phyloP scores from a whole-genome alignment of 192 early-diverging fungal genomes.

The Jimgerdemannia flammicorona region DNA sequence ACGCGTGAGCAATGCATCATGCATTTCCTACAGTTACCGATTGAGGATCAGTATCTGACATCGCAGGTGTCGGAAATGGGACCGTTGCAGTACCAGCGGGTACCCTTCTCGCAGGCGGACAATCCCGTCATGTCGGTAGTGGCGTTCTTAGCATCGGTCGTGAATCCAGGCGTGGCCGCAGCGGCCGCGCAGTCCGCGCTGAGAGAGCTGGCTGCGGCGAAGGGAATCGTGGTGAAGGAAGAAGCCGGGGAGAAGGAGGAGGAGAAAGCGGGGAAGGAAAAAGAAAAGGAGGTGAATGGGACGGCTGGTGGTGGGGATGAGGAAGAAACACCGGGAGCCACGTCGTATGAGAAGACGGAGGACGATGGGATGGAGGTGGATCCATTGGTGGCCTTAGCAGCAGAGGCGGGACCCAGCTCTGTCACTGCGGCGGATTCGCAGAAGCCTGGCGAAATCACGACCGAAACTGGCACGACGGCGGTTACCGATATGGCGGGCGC shows the following conservation, averaged over 20 bases:
- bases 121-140: conserved; percentile 95
- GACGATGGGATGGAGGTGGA: conserved; percentile 11
- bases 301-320: conserved; percentile 7
- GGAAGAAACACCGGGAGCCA: conserved; percentile 8
- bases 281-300: conserved; percentile 4
- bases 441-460: not conserved
- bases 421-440: not conserved
- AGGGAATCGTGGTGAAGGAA: conserved; percentile 1
- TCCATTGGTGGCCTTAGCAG: conserved; percentile 6
- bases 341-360: conserved; percentile 4
- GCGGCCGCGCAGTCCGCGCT: conserved; percentile 85
- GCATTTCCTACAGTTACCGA: conserved; percentile 89
- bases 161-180: conserved; percentile 84
- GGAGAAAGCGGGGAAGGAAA: conserved; percentile 31
- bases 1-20: conserved; percentile 90
- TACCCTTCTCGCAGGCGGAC: conserved; percentile 83
- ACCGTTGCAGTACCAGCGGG: conserved; percentile 61
- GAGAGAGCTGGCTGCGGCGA: conserved; percentile 42
- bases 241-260: conserved; percentile 21
- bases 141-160: conserved; percentile 85
- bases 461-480: not conserved
- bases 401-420: conserved; percentile 10
- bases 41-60: conserved; percentile 83
- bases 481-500: not conserved
- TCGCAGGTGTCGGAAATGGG: conserved; percentile 44